Evolutionary conservation across 2,329 filamentous ascomycete species (phyloP).

Genomic region (Verticillium nonalfalfae): DNA sequence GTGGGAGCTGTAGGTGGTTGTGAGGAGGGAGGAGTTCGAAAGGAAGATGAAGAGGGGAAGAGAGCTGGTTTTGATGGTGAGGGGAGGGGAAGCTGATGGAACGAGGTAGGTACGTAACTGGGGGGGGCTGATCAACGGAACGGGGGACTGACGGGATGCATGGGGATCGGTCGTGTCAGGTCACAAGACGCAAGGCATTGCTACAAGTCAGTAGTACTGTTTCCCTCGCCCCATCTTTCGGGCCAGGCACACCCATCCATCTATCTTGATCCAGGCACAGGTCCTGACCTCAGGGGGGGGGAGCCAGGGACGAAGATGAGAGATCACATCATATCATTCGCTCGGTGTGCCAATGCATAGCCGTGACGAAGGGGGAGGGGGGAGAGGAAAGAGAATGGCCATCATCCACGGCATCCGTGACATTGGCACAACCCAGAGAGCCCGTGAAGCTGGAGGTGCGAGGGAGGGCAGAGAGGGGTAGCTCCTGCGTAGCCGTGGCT

Average conservation of each 20-base stretch:
- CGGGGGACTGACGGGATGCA: not conserved
- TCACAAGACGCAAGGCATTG: not conserved
- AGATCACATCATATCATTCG: not conserved
- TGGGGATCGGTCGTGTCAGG: not conserved
- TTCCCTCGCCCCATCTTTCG: not conserved
- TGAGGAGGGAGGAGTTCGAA: constrained; percentile 13
- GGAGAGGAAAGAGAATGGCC: not conserved
- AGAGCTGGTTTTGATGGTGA: not conserved
- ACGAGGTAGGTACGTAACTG: not conserved
- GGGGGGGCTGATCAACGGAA: not conserved
- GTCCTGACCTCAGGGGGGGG: too few species aligned
- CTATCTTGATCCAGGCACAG: not conserved
- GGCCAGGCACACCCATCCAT: not conserved
- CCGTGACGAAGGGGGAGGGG: not conserved
- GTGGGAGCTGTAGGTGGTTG: constrained; percentile 11
- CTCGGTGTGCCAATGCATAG: not conserved
- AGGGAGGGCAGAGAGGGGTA: not conserved
- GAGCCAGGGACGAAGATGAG: not conserved
- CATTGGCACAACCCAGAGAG: not conserved
- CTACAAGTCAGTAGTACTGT: not conserved
- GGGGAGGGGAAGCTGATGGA: not conserved
- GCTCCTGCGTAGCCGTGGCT: not conserved
- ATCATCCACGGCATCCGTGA: not conserved
- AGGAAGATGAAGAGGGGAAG: not conserved
- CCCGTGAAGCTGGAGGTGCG: not conserved